Conservation (phyloP, 768 basidiomycete genomes). For the Tylopilus felleus region DNA sequence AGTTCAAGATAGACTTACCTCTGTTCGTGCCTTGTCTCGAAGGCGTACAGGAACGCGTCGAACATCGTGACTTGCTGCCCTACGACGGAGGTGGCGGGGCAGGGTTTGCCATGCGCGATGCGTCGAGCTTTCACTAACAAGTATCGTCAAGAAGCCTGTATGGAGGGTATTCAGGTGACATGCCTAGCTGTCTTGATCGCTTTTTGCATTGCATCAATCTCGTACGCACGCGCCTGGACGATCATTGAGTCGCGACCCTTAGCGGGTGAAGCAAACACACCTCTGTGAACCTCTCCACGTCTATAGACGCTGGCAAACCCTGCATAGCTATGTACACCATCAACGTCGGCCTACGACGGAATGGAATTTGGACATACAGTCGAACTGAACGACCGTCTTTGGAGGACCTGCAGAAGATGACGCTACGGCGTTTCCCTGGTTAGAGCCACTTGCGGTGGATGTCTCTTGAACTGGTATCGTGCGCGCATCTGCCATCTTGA, state of each 20-base stretch:
- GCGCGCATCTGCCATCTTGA: slow-evolving; percentile 59
- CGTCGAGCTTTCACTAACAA: slow-evolving; percentile 58
- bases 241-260: not conserved
- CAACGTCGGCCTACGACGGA: not conserved
- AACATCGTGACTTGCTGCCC: slow-evolving; percentile 94
- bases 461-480: slow-evolving; percentile 60
- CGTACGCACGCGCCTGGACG: slow-evolving; percentile 76
- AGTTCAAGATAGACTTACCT: slow-evolving; percentile 48
- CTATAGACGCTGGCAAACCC: slow-evolving; percentile 67
- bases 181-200: slow-evolving; percentile 82
- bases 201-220: slow-evolving; percentile 86
- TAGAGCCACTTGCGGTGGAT: not conserved
- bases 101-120: slow-evolving; percentile 90
- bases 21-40: slow-evolving; percentile 74
- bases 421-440: slow-evolving; percentile 30
- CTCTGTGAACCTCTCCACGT: slow-evolving; percentile 87
- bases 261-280: slow-evolving; percentile 36
- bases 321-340: slow-evolving; percentile 42
- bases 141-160: not conserved
- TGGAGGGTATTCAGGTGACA: not conserved
- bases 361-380: slow-evolving; percentile 34
- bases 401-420: slow-evolving; percentile 35
- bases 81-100: slow-evolving; percentile 84
- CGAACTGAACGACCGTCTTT: slow-evolving; percentile 33
- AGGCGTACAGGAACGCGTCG: slow-evolving; percentile 85